phyloP scores from a whole-genome alignment of 1,139 yeast genomes.

The Candida freyschussii region DNA sequence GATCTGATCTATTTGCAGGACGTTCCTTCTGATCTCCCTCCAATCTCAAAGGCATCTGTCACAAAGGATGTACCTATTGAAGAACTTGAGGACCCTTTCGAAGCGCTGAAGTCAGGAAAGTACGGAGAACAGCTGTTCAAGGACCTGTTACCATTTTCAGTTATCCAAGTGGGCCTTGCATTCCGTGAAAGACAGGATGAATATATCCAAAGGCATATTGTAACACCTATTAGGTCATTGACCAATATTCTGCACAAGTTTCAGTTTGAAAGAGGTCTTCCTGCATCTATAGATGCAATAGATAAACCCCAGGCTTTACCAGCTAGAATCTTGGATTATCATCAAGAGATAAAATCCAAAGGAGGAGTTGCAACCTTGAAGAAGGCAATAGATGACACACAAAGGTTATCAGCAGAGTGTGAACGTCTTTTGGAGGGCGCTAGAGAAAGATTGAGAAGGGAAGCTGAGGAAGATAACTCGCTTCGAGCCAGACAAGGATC shows the following conservation, averaged over 20 bases:
- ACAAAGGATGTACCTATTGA: constrained; percentile 46
- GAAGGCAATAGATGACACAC: constrained; percentile 42
- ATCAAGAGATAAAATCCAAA: constrained; percentile 45
- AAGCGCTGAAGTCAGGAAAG: constrained; percentile 20
- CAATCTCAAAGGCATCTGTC: constrained; percentile 48
- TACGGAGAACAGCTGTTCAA: constrained; percentile 39
- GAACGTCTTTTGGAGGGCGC: constrained; percentile 41
- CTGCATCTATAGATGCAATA: constrained; percentile 60
- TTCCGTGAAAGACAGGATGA: constrained; percentile 61
- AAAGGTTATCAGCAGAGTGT: constrained; percentile 38
- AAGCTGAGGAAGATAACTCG: constrained; percentile 50
- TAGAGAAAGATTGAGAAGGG: constrained; percentile 43
- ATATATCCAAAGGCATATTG: constrained; percentile 47
- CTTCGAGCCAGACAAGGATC: constrained; percentile 46
- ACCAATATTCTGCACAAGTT: constrained; percentile 43
- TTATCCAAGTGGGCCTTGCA: constrained; percentile 65
- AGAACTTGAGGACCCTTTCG: constrained; percentile 31
- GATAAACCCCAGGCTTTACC: constrained; percentile 65
- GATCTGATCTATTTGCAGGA: constrained; percentile 69
- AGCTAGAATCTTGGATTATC: constrained; percentile 47
- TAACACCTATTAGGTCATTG: constrained; percentile 48
- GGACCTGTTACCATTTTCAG: constrained; percentile 58
- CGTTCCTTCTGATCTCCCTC: constrained; percentile 51
- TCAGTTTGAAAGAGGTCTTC: constrained; percentile 44
- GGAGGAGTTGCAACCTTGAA: constrained; percentile 51